These are phyloP conservation scores for Boletus patriciae DNA, from an alignment of 768 basidiomycete species.

Conservation along the genomic window DNA sequence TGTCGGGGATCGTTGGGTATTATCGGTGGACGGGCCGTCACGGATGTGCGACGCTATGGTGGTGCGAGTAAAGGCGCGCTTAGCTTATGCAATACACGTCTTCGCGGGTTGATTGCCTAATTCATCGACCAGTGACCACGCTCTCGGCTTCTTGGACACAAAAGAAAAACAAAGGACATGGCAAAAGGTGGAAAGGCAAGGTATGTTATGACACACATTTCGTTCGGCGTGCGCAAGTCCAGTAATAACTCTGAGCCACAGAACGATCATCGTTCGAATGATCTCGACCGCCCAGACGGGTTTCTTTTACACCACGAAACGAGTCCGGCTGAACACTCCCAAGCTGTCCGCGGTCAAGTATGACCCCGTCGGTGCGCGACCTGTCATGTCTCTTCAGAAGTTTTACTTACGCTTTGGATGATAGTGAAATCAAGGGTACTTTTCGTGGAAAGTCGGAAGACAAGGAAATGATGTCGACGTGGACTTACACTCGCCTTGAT, in stretches of 20 bases:
- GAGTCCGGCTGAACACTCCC: slow-evolving; percentile 65
- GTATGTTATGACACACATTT: slow-evolving; percentile 28
- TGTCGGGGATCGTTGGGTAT: slow-evolving; percentile 1
- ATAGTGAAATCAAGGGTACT: slow-evolving; percentile 70
- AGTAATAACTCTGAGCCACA: slow-evolving; percentile 29
- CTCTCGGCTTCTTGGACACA: background rate
- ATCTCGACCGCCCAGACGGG: slow-evolving; percentile 92
- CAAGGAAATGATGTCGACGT: slow-evolving; percentile 48
- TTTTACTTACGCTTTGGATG: background rate
- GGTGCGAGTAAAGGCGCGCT: background rate
- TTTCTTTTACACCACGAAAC: slow-evolving; percentile 84
- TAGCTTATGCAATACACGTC: slow-evolving; percentile 12
- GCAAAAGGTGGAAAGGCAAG: slow-evolving; percentile 63
- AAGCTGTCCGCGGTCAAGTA: slow-evolving; percentile 90
- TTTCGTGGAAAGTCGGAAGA: slow-evolving; percentile 78
- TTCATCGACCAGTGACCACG: slow-evolving; percentile 9
- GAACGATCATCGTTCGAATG: slow-evolving; percentile 83
- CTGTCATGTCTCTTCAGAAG: background rate
- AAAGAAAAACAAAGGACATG: slow-evolving; percentile 37
- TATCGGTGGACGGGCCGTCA: background rate
- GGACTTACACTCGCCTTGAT: background rate
- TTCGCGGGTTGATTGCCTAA: slow-evolving; percentile 5
- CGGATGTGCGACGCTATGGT: background rate
- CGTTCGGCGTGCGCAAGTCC: background rate
- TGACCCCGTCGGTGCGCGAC: slow-evolving; percentile 73